Base-by-base conservation (phyloP, 164 flowering plant species). In the Cinnamomum micranthum region DNA sequence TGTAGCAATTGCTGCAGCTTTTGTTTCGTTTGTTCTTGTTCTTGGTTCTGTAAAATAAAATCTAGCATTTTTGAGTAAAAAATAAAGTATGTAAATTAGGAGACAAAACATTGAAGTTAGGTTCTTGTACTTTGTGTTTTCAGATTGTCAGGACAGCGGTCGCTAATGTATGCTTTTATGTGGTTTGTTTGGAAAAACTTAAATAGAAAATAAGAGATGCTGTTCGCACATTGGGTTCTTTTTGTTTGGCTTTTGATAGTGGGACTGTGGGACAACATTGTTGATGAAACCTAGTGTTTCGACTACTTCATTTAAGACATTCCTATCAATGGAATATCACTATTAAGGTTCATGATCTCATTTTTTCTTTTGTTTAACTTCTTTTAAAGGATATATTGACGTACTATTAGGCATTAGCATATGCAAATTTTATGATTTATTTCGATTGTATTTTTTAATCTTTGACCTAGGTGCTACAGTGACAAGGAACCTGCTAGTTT, bases 391-490 rank as follows among this genome's bases (percentile, higher is more conserved):
- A 14, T 24, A 24, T 24, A 12, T 12, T 66, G 5, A 15, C 7
- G 27, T 13, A 27, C 35, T 25, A 31, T 67, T n/a, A n/a, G n/a
- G n/a, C n/a, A n/a, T n/a, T 15, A 14, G 12, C 47, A 31, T 17
- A 67, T 14, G n/a, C 28, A 22, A 25, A 28, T 3, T 67, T 33
- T 31, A 3, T 33, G 25, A 22, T 25, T 64, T 27, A 28, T 28
- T 67, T 19, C 5, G 47, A 33, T 31, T 31, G 17, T 22, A 55
- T 71, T 31, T 31, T 31, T 31, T 31, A 31, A 31, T 31, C 35
- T 0, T 31, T 71, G 68, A 72, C 69, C 35, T 80, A 85, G 90
- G 84, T 85, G 81, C 75, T 59, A 50, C 73, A 67, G 31, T 76
- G 59, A 62, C 82, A 75, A 77, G 80, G 73, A 69, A 65, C 55